Evolutionary conservation across 192 early-diverging fungal species (phyloP).

Genomic region (Ambispora gerdemannii): DNA sequence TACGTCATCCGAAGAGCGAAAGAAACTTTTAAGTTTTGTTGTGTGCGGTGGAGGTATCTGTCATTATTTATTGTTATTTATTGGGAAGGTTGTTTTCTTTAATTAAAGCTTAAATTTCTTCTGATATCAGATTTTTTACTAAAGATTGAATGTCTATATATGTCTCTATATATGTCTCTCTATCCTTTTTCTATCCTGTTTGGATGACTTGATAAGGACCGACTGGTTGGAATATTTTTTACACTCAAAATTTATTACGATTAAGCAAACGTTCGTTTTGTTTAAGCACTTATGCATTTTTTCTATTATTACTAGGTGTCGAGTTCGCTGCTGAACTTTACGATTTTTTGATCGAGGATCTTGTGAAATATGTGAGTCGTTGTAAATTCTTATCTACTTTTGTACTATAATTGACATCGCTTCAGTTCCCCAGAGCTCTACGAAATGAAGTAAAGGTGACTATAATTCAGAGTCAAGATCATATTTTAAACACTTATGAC

Average conservation of each 20-base stretch:
- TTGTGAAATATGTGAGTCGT: slow-evolving; percentile 55
- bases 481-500: slow-evolving; percentile 70
- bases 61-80: too few species aligned
- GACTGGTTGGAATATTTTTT: slow-evolving; percentile 29
- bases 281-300: not conserved
- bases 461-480: slow-evolving; percentile 66
- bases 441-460: slow-evolving; percentile 52
- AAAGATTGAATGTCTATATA: too few species aligned
- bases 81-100: not conserved
- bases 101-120: too few species aligned
- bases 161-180: too few species aligned
- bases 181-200: too few species aligned
- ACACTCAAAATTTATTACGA: too few species aligned
- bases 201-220: slow-evolving; percentile 15
- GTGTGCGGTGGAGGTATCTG: slow-evolving; percentile 68
- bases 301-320: slow-evolving; percentile 43
- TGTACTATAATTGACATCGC: slow-evolving; percentile 12
- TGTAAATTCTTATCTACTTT: not conserved
- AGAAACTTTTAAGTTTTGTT: slow-evolving; percentile 64
- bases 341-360: slow-evolving; percentile 58
- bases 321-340: slow-evolving; percentile 63
- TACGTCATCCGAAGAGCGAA: slow-evolving; percentile 55
- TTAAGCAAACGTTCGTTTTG: too few species aligned
- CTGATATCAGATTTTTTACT: too few species aligned
- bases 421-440: slow-evolving; percentile 62